Base-by-base conservation (phyloP, 495 filamentous ascomycete species). In the Apiosordaria backusii region DNA sequence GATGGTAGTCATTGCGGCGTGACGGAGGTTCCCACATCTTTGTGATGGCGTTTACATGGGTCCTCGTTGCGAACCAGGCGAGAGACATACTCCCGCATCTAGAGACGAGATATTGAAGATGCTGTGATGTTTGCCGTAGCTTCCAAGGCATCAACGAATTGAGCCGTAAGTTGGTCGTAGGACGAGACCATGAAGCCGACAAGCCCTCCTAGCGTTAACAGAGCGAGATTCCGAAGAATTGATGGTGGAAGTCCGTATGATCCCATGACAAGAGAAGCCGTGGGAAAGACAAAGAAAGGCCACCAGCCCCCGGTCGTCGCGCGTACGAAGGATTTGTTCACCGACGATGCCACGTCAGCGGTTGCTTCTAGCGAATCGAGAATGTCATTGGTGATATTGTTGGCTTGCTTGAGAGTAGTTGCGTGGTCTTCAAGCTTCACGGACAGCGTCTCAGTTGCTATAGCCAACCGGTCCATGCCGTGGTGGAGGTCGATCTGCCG, bases 181-280 rank as follows among this genome's bases (percentile, higher is more conserved):
- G 59, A 63, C 29, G 70, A 69, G 22, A 74, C 26, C 19, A 73
- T 25, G 18, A 73, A 68, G 0, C 63, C 74, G 40, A 74, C 16
- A 0, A 16, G 65, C 70, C 72, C 73, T 53, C 81, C 81, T 21
- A 81, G 29, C 5, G 68, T 71, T 10, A 82, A 16, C 4, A 83
- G 68, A 1, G 65, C 76, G 4, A 83, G 16, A 29, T 83, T 83
- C 9, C 80, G 78, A 3, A 73, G 52, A 1, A 72, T 66, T 9
- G 79, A 81, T 19, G 81, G 78, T 16, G 74, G 73, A 40, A 83
- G 74, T 4, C 80, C 79, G 53, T 81, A 83, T 2, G 81, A 83
- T 2, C 81, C 81, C 52, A 81, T 35, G 16, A 81, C 68, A 4
- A 83, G 68, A 21, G 78, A 78, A 7, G 68, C 75, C 4, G 71